A percentile compares a stretch with the other conserved stretches of the same genome.
phyloP scores from a whole-genome alignment of 108 stramenopile species.

The Chaetoceros tenuissimus region DNA sequence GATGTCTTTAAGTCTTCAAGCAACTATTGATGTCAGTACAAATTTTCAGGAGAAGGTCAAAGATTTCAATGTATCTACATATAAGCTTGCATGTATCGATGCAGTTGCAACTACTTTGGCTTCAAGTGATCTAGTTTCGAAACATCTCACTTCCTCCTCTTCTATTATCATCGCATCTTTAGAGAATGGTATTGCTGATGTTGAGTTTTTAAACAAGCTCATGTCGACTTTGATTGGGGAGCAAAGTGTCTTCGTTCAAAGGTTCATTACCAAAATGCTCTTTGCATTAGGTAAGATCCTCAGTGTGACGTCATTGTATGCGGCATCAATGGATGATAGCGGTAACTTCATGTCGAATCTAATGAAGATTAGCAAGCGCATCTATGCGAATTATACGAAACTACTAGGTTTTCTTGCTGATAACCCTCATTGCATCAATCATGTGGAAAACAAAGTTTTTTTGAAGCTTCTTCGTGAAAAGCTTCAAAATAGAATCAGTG shows the following conservation, averaged over 20 bases:
- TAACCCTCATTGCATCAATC: conserved; percentile 13
- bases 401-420: conserved; percentile 18
- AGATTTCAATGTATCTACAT: background rate
- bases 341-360: conserved; percentile 24
- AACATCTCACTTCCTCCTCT: conserved; percentile 2
- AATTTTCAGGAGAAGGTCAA: background rate
- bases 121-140: background rate
- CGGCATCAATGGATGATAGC: conserved; percentile 18
- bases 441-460: conserved; percentile 13
- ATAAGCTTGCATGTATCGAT: conserved; percentile 7
- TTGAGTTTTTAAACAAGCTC: conserved; percentile 27
- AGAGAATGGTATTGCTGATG: conserved; percentile 23
- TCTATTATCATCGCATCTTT: conserved; percentile 10
- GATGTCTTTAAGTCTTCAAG: background rate
- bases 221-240: conserved; percentile 18
- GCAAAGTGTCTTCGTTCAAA: conserved; percentile 13
- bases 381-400: conserved; percentile 20
- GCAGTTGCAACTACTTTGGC: conserved; percentile 2
- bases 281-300: conserved; percentile 20
- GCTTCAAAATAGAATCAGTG: conserved; percentile 16
- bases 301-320: conserved; percentile 20
- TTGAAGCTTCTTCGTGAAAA: conserved; percentile 16
- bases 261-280: conserved; percentile 16
- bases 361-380: conserved; percentile 24
- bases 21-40: background rate